These are phyloP conservation scores for Malassezia globosa DNA, from an alignment of 1,284 basidiomycete species.

Conservation along the genomic window DNA sequence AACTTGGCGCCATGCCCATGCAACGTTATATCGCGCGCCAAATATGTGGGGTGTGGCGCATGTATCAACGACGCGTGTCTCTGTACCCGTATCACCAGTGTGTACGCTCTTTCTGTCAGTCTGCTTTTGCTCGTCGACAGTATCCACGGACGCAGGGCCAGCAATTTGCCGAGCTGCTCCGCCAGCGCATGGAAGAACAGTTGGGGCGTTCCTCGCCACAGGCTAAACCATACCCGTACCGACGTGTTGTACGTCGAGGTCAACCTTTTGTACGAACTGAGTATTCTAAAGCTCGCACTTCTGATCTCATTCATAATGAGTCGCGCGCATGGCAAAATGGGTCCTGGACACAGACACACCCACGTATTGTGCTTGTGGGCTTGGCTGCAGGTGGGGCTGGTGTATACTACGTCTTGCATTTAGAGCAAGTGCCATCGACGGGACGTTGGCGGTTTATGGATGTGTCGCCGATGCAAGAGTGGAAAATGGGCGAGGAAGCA, in stretches of 20 bases:
- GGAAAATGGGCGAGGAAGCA: conserved; percentile 50
- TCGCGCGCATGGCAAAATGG: background rate
- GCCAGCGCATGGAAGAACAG: background rate
- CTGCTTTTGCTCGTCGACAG: too few relatives aligned
- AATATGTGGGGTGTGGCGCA: too few relatives aligned
- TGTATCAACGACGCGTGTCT: too few relatives aligned
- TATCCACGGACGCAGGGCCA: background rate
- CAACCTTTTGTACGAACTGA: background rate
- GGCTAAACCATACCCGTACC: background rate
- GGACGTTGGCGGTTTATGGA: conserved; percentile 44
- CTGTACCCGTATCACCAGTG: too few relatives aligned
- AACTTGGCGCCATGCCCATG: too few relatives aligned
- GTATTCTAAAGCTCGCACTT: too few relatives aligned
- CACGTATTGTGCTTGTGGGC: conserved; percentile 22
- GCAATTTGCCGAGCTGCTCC: conserved; percentile 1
- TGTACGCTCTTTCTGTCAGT: too few relatives aligned
- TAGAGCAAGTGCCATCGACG: conserved; percentile 40
- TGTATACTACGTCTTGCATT: conserved; percentile 37
- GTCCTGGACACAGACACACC: conserved; percentile 1
- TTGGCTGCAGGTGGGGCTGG: conserved; percentile 24
- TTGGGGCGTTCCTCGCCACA: background rate
- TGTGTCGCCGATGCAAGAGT: conserved; percentile 30
- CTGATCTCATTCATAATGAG: too few relatives aligned
- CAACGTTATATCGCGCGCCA: too few relatives aligned
- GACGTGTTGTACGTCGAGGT: background rate